Percentiles rank a stretch among this genome's conserved stretches.
Evolutionary conservation across 2,329 filamentous ascomycete genomes (phyloP).

Genomic region (Xylariomycetidae sp.): DNA sequence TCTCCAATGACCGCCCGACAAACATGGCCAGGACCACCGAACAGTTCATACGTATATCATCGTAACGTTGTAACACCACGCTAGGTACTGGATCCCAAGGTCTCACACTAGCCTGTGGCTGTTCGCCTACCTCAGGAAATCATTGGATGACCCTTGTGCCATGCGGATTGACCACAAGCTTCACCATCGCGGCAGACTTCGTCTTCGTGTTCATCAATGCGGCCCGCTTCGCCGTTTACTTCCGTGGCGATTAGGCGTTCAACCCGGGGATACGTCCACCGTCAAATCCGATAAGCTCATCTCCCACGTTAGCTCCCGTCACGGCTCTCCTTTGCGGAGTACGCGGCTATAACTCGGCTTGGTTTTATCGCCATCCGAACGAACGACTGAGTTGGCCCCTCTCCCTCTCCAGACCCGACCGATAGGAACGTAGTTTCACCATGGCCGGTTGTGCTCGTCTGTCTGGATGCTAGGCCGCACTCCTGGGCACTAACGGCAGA

Average conservation of each 20-base stretch:
- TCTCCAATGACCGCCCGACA: slow-evolving; percentile 5
- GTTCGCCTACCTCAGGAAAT: slow-evolving; percentile 20
- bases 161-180: slow-evolving; percentile 11
- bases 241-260: slow-evolving; percentile 2
- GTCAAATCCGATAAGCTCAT: slow-evolving; percentile 3
- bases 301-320: slow-evolving; percentile 6
- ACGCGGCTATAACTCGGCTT: slow-evolving; percentile 7
- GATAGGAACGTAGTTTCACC: slow-evolving; percentile 11
- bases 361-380: too few species aligned
- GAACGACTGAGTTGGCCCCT: slow-evolving; percentile 1
- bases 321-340: slow-evolving; percentile 9
- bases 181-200: slow-evolving; percentile 11
- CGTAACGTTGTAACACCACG: too few species aligned
- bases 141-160: slow-evolving; percentile 16
- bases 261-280: slow-evolving; percentile 3
- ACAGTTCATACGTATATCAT: too few species aligned
- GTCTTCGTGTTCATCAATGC: slow-evolving; percentile 6
- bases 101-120: slow-evolving; percentile 15
- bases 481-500: too few species aligned
- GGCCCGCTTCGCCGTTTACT: slow-evolving; percentile 5
- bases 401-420: slow-evolving; percentile 3
- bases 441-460: too few species aligned
- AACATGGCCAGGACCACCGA: slow-evolving; percentile 6
- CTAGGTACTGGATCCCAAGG: slow-evolving; percentile 7
- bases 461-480: too few species aligned